Percentiles rank a stretch among this genome's conserved stretches.
These are phyloP conservation scores for Cyclocybe cylindracea DNA, from an alignment of 768 basidiomycete genomes.

Conservation along the genomic window DNA sequence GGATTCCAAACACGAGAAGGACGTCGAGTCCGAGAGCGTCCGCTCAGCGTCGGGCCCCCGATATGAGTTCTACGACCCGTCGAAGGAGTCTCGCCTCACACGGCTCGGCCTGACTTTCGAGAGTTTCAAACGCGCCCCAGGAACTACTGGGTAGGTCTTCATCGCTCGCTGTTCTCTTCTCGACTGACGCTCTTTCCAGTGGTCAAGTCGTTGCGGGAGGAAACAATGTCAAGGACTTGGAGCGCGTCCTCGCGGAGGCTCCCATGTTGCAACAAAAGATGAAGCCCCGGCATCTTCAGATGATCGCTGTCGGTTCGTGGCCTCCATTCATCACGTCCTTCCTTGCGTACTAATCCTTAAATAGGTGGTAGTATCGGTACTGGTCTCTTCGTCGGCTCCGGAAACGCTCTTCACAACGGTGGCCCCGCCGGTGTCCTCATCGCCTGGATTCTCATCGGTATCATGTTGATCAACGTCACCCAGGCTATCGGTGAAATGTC, in stretches of 20 bases:
- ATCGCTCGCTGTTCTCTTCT: background rate
- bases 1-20: constrained; percentile 34
- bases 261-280: constrained; percentile 51
- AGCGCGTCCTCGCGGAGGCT: constrained; percentile 36
- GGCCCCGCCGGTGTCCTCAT: constrained; percentile 47
- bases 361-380: constrained; percentile 50
- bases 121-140: constrained; percentile 49
- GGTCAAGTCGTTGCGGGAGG: constrained; percentile 38
- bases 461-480: constrained; percentile 51
- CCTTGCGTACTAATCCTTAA: background rate
- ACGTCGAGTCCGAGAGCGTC: constrained; percentile 27
- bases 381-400: constrained; percentile 50
- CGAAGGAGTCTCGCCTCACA: constrained; percentile 46
- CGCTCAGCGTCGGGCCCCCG: constrained; percentile 23
- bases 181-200: constrained; percentile 18
- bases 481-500: constrained; percentile 54
- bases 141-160: constrained; percentile 41
- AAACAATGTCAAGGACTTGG: constrained; percentile 34
- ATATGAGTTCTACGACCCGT: constrained; percentile 47
- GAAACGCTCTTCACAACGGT: constrained; percentile 36
- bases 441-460: constrained; percentile 45
- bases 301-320: constrained; percentile 50
- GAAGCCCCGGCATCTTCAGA: constrained; percentile 46
- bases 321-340: background rate
- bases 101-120: constrained; percentile 41